Percentiles rank a stretch among this genome's conserved stretches.
phyloP scores from a whole-genome alignment of 2,329 filamentous ascomycete genomes.

The Aspergillus versicolor region DNA sequence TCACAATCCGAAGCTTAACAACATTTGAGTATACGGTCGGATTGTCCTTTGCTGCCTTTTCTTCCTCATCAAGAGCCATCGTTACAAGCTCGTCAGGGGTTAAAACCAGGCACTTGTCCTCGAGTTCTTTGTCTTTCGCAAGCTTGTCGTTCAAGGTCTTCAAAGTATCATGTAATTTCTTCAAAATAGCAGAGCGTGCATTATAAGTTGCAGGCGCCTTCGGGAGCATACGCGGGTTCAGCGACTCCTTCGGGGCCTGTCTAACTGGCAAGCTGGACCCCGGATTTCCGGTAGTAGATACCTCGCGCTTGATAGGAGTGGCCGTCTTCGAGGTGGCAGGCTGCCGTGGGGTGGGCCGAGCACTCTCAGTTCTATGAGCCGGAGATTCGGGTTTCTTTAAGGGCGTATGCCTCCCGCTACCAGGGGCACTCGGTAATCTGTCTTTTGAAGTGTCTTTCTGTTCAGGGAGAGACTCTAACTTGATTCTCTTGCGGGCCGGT shows the following conservation, averaged over 20 bases:
- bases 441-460: not conserved
- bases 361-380: not conserved
- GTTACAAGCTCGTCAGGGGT: slow-evolving; percentile 44
- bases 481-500: slow-evolving; percentile 1
- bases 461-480: not conserved
- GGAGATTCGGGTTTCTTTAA: slow-evolving; percentile 31
- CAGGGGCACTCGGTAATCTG: not conserved
- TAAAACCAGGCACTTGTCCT: slow-evolving; percentile 37
- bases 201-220: slow-evolving; percentile 45
- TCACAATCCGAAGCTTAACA: slow-evolving; percentile 76
- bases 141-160: slow-evolving; percentile 40
- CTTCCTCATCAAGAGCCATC: slow-evolving; percentile 65
- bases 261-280: slow-evolving; percentile 23
- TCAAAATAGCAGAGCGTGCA: slow-evolving; percentile 43
- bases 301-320: slow-evolving; percentile 1
- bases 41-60: slow-evolving; percentile 67
- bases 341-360: not conserved
- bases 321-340: slow-evolving; percentile 3
- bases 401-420: slow-evolving; percentile 17
- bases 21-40: slow-evolving; percentile 75
- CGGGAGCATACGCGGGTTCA: slow-evolving; percentile 47
- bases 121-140: slow-evolving; percentile 29
- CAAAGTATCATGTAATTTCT: slow-evolving; percentile 46
- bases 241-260: slow-evolving; percentile 38
- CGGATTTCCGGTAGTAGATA: not conserved